phyloP scores from a whole-genome alignment of 768 basidiomycete species.

The Suillus americanus region DNA sequence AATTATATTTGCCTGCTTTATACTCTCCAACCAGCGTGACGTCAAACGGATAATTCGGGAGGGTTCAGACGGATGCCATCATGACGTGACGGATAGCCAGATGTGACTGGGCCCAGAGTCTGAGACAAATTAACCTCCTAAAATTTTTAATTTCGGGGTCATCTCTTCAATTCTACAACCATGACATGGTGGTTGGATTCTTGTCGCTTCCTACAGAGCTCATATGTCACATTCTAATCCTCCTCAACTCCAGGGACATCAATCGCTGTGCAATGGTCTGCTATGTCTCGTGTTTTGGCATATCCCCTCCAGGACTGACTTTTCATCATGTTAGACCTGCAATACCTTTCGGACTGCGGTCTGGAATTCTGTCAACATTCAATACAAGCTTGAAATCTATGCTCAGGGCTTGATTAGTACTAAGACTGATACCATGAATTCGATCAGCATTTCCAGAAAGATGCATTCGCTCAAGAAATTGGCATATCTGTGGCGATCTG shows the following conservation, averaged over 20 bases:
- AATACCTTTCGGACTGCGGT: not conserved
- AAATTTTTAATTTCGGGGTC: not conserved
- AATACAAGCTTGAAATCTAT: no score
- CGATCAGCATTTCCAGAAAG: no score
- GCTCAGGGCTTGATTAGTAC: no score
- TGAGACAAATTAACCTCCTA: not conserved
- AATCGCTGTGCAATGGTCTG: not conserved
- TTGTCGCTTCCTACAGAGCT: not conserved
- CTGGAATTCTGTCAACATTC: no score
- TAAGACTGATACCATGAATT: no score
- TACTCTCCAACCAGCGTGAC: not conserved
- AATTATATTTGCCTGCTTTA: not conserved
- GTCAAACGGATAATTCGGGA: not conserved
- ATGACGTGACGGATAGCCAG: no score
- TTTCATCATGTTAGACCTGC: not conserved
- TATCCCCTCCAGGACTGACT: not conserved
- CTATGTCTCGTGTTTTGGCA: not conserved
- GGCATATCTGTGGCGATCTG: no score
- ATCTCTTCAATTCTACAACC: no score
- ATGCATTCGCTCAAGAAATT: no score
- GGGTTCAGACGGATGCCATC: not conserved
- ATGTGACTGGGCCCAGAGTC: no score
- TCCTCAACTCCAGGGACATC: not conserved
- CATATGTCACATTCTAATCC: not conserved
- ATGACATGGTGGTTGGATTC: not conserved